Percentiles rank a stretch among this genome's conserved stretches.
phyloP scores from a whole-genome alignment of 306 rosid species.

The Canavalia gladiata region DNA sequence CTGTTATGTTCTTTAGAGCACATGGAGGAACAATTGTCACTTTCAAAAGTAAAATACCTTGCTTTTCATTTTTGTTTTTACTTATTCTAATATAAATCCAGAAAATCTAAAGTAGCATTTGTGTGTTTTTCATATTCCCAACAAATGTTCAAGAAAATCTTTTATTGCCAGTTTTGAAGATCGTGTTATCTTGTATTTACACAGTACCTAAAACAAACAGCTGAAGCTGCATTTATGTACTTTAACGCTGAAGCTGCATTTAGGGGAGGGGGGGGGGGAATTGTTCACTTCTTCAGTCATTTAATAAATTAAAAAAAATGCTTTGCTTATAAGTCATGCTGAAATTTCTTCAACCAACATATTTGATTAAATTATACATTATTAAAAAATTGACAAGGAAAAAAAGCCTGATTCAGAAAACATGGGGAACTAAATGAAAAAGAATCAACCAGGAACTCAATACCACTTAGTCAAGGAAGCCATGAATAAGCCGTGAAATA shows the following conservation, averaged over 20 bases:
- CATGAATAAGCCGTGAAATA: constrained; percentile 77
- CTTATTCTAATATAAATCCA: not conserved
- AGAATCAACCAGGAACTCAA: not conserved
- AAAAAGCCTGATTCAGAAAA: constrained; percentile 8
- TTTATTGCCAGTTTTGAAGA: not conserved
- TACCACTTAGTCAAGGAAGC: constrained; percentile 85
- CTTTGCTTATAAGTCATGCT: not conserved
- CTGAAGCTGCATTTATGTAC: no score
- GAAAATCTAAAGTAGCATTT: not conserved
- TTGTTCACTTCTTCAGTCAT: not conserved
- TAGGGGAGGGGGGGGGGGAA: no score
- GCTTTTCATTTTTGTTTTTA: not conserved
- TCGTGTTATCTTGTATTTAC: not conserved
- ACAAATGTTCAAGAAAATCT: not conserved
- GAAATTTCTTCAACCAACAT: not conserved
- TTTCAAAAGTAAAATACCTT: not conserved
- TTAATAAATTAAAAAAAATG: not conserved
- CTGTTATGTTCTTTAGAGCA: constrained; percentile 14
- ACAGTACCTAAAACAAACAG: no score
- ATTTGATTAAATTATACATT: not conserved
- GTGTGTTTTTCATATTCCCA: not conserved
- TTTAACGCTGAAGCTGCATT: no score
- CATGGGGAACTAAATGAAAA: not conserved
- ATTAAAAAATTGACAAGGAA: not conserved
- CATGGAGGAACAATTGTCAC: not conserved